Conservation (phyloP, 306 rosid species). For the Cajanus cajan region DNA sequence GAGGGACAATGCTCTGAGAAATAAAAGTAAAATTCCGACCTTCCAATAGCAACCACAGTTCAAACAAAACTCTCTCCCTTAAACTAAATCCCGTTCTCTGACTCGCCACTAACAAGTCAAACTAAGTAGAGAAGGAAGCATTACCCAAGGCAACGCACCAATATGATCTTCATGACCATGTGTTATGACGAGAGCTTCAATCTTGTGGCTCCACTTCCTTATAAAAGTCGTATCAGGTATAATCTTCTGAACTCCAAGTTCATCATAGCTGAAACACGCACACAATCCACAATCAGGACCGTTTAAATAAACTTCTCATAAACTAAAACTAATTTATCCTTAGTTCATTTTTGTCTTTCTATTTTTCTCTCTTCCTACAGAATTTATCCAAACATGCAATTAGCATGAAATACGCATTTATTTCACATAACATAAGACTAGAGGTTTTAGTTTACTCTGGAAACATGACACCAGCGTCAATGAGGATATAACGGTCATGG, state of each 20-base stretch:
- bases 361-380: too few species aligned
- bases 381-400: too few species aligned
- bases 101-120: background rate
- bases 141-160: constrained; percentile 8
- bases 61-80: background rate
- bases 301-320: too few species aligned
- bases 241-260: constrained; percentile 5
- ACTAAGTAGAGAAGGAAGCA: background rate
- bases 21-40: background rate
- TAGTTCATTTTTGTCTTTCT: too few species aligned
- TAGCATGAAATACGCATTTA: too few species aligned
- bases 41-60: background rate
- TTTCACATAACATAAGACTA: too few species aligned
- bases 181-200: background rate
- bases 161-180: constrained; percentile 11
- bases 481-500: background rate
- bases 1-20: background rate
- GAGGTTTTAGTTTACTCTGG: background rate
- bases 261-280: background rate
- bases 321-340: too few species aligned
- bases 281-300: background rate
- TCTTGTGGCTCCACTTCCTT: background rate
- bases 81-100: background rate
- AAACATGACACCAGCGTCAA: background rate
- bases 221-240: background rate